Evolutionary conservation across 192 early-diverging fungal genomes (phyloP), one percentile per base, ranked within the genome.

Genomic region (Backusella psychrophila): DNA sequence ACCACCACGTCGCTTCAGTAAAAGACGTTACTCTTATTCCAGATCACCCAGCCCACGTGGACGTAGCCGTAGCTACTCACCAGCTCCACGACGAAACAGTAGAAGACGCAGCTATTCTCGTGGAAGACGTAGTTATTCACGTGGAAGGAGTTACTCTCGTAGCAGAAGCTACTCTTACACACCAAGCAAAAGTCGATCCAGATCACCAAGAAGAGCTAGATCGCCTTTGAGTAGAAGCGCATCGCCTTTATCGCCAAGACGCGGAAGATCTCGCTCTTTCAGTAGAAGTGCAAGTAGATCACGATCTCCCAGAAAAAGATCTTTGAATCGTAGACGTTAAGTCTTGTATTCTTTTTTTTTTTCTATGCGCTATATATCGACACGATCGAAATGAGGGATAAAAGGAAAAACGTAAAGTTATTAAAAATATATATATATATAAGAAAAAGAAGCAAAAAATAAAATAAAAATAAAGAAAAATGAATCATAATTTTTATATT

Each of bases 21-120:
- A 75, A 21, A 75, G 74, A 8, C 82, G 78, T n/a, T 84, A 79
- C 36, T 82, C 80, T 34, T 76, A 78, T 36, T 82, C 80, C 29
- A 78, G 77, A 65, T 77, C 75, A 66, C 80, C 59, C 39, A 77
- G 56, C 0, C 56, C 56, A 11, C 56, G 56, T 63, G 26, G 56
- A 14, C 56, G 56, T 12, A 63, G 72, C 59, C 77, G 80, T 35
- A 84, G 80, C 38, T 74, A 74, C 52, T 79, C 72, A 49, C 78
- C 75, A n/a, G 23, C 56, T 26, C 56, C 56, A 63, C 56, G 23
- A 29, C 21, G 56, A 29, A 63, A 29, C 29, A 63, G 56, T 12
- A 77, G 72, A 26, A 71, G 81, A 34, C 71, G 77, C 35, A 52
- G 73, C 15, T 36, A 26, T n/a, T 70, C 75, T n/a, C 49, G 31